Evolutionary conservation across 164 flowering plant genomes (phyloP).

Genomic region (Magnolia officinalis): DNA sequence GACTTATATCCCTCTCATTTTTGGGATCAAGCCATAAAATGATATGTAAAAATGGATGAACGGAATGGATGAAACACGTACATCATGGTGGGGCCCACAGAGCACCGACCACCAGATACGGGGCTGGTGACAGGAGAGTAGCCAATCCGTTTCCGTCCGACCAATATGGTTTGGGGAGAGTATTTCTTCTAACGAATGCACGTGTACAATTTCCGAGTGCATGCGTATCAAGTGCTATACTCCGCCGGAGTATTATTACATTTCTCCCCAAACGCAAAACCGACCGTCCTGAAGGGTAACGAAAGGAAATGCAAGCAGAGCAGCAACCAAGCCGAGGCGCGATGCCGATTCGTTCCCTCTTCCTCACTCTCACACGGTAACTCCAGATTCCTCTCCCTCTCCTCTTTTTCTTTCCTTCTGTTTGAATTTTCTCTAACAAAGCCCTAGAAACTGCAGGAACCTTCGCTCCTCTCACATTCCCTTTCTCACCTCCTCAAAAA

Average conservation of each 20-base stretch:
- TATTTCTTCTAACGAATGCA: too few species aligned
- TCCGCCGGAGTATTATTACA: neutral
- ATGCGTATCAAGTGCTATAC: neutral
- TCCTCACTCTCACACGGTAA: slow-evolving; percentile 15
- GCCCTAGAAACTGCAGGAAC: neutral
- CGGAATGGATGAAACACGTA: too few species aligned
- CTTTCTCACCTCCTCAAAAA: neutral
- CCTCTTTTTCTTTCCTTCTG: neutral
- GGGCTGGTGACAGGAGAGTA: too few species aligned
- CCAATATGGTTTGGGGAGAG: too few species aligned
- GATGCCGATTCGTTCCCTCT: slow-evolving; percentile 22
- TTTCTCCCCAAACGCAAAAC: neutral
- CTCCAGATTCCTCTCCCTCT: neutral
- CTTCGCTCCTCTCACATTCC: neutral
- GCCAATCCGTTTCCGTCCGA: too few species aligned
- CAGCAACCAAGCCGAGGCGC: neutral
- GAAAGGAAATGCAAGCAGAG: neutral
- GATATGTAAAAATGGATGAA: too few species aligned
- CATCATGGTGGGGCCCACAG: too few species aligned
- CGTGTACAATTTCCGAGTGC: too few species aligned
- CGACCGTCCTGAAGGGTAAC: neutral
- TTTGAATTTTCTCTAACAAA: neutral
- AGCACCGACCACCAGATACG: too few species aligned
- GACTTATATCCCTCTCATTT: too few species aligned
- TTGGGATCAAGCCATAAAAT: too few species aligned